These are phyloP conservation scores for Sordaria brevicollis DNA, from an alignment of 495 filamentous ascomycete species.

Conservation along the genomic window DNA sequence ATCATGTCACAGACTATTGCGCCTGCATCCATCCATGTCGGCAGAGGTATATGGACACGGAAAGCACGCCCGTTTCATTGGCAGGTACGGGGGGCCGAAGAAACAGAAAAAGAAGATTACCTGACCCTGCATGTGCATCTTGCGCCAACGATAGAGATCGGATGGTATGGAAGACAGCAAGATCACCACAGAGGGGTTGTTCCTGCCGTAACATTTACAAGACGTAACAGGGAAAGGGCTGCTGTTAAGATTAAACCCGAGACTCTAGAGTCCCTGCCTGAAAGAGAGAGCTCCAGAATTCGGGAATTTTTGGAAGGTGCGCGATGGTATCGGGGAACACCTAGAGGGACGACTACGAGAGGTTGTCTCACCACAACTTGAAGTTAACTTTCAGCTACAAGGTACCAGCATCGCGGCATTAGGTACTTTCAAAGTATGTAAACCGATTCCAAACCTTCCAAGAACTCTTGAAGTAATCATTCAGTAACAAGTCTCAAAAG, in stretches of 20 bases:
- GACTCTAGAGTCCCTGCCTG: neutral
- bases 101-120: neutral
- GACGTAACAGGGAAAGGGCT: neutral
- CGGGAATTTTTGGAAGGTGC: neutral
- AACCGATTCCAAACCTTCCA: too few species aligned
- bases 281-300: neutral
- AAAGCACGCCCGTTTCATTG: neutral
- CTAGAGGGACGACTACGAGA: neutral
- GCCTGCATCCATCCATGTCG: neutral
- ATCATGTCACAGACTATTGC: neutral
- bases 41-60: neutral
- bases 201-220: neutral
- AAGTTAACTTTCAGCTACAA: neutral
- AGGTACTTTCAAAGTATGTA: neutral
- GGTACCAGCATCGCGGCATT: neutral
- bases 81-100: neutral
- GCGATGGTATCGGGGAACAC: neutral
- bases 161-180: neutral
- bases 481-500: neutral
- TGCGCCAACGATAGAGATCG: neutral
- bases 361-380: neutral
- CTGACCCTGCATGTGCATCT: neutral
- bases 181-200: neutral
- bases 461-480: neutral
- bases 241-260: neutral